A percentile compares a stretch with the other conserved stretches of the same genome.
These are phyloP conservation scores for Talaromyces marneffei DNA, from an alignment of 2,329 filamentous ascomycete species.

Conservation along the genomic window DNA sequence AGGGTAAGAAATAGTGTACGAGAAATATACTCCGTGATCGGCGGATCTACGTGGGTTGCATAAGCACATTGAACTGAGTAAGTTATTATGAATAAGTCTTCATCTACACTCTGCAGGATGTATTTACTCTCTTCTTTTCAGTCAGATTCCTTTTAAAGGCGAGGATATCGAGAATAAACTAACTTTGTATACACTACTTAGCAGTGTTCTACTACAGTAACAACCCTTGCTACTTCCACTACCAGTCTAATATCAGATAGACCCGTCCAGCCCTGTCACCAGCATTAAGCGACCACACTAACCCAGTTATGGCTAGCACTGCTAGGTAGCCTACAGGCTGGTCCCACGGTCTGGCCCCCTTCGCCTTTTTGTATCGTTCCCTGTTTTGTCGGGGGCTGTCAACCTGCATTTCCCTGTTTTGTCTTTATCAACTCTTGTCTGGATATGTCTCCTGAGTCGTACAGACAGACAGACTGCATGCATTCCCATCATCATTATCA, in stretches of 20 bases:
- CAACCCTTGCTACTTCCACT: not conserved
- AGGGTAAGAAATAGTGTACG: not conserved
- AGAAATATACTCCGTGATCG: not conserved
- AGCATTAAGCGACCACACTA: not conserved
- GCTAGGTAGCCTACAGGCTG: no score
- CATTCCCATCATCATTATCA: no score
- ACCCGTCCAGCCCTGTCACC: not conserved
- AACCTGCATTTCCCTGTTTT: slow-evolving; percentile 2
- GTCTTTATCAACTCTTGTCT: not conserved
- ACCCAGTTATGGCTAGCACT: not conserved
- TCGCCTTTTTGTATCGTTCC: not conserved
- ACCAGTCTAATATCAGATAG: not conserved
- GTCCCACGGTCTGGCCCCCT: not conserved
- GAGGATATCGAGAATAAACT: not conserved
- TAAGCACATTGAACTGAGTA: not conserved
- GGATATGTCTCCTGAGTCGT: not conserved
- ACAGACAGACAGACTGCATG: not conserved
- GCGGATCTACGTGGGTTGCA: not conserved
- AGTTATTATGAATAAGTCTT: not conserved
- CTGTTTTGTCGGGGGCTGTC: not conserved
- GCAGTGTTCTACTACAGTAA: no score
- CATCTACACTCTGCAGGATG: no score
- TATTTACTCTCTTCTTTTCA: not conserved
- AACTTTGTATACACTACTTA: no score
- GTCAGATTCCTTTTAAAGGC: no score